A percentile compares a stretch with the other conserved stretches of the same genome.
These are phyloP conservation scores for Brassica cretica DNA, from an alignment of 345 rosid species.

Conservation along the genomic window DNA sequence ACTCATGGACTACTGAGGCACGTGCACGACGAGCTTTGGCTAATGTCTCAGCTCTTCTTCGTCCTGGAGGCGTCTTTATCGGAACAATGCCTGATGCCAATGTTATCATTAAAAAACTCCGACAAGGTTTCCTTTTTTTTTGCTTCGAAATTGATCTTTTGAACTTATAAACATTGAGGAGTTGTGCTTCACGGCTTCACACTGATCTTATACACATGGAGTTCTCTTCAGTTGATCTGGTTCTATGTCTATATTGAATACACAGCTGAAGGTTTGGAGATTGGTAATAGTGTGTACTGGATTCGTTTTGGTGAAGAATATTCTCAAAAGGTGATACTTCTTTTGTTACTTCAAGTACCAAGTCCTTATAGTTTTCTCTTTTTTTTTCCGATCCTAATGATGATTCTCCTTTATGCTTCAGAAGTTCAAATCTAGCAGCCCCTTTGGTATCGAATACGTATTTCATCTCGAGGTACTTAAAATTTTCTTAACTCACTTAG, in stretches of 20 bases:
- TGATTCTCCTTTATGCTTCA: slow-evolving; percentile 47
- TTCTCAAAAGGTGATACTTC: slow-evolving; percentile 61
- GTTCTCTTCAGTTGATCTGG: neutral
- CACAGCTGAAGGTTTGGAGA: slow-evolving; percentile 72
- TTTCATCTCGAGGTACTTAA: slow-evolving; percentile 83
- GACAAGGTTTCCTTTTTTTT: slow-evolving; percentile 58
- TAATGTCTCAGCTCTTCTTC: slow-evolving; percentile 90
- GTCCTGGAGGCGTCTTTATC: slow-evolving; percentile 88
- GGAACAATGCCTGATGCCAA: slow-evolving; percentile 99
- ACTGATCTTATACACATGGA: neutral
- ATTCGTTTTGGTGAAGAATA: slow-evolving; percentile 81
- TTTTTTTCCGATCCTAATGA: slow-evolving; percentile 8
- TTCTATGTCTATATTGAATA: slow-evolving; percentile 33
- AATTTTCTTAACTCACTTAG: slow-evolving; percentile 5
- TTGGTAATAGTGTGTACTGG: slow-evolving; percentile 88
- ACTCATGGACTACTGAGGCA: slow-evolving; percentile 95
- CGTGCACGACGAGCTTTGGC: slow-evolving; percentile 93
- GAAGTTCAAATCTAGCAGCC: slow-evolving; percentile 76
- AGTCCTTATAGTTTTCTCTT: neutral
- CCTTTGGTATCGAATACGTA: slow-evolving; percentile 83
- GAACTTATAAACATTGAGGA: neutral
- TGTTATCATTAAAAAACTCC: slow-evolving; percentile 80
- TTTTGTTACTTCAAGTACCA: neutral
- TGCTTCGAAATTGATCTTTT: neutral
- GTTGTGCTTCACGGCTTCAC: neutral